Base-by-base conservation (phyloP, 1,139 yeast genomes). In the Taphrina deformans region DNA sequence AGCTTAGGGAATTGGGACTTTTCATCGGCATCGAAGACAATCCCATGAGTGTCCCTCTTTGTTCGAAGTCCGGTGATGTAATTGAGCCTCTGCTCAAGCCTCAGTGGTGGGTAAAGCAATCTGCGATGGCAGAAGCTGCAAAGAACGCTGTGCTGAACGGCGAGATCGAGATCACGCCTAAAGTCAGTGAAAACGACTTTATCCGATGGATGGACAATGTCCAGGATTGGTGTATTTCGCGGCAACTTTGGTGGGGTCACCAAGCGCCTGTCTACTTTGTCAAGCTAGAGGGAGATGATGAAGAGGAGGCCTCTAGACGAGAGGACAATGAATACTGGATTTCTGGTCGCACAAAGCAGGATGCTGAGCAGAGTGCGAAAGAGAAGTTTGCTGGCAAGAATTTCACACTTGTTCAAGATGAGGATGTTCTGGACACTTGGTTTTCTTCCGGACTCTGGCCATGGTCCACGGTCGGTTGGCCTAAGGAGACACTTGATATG, bases 171-270 rank as follows among this genome's bases (percentile, higher is more conserved):
- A 90, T 93, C 73, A 79, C 85, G 66, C 99, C 99, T 71, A 88
- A 89, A 78, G 81, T 92, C 27, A 91, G 97, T 9, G 96, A 91
- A 79, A 83, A 88, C 68, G 99, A 93, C 79, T 93, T 88, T 78
- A 88, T 87, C 86, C 90, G 87, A 77, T 93, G 99, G 99, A 81
- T 93, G 77, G 96, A 87, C 76, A 89, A 91, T 78, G 88, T 92
- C 71, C 98, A 95, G 80, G 99, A 93, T 80, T 93, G 99, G 99
- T 93, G 99, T 86, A 91, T 93, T 70, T 93, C 98, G 33, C 89
- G 99, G 79, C 99, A 93, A 81, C 84, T 93, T 74, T 93, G 99
- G 99, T 93, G 99, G 99, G 99, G 99, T 71, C 99, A 93, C 80
- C 86, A 98, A 80, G 90, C 97, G 78, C 99, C 99, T 26, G 97